phyloP scores from a whole-genome alignment of 345 rosid genomes.

The Rhodamnia argentea region DNA sequence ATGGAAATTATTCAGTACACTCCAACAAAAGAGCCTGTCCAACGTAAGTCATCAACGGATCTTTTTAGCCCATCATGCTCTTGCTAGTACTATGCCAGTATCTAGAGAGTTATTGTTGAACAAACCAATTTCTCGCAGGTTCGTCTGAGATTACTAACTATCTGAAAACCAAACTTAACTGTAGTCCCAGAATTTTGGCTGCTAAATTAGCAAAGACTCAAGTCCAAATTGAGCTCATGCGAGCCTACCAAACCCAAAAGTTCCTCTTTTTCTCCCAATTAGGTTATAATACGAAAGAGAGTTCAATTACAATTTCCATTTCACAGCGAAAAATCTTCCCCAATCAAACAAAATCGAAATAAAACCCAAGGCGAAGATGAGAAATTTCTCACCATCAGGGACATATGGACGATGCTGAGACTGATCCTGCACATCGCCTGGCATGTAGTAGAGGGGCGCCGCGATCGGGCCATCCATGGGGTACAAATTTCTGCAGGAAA shows the following conservation, averaged over 20 bases:
- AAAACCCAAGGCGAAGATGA: background rate
- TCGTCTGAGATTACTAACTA: background rate
- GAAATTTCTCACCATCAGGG: constrained; percentile 36
- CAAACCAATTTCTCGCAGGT: background rate
- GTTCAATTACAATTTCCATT: background rate
- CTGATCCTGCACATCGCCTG: constrained; percentile 37
- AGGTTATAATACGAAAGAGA: background rate
- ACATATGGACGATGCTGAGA: constrained; percentile 77
- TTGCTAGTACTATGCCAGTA: background rate
- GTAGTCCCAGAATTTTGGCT: background rate
- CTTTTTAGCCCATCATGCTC: background rate
- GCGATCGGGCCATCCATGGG: constrained; percentile 46
- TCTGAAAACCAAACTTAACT: background rate
- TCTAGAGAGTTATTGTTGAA: background rate
- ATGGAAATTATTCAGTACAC: background rate
- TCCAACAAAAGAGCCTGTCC: background rate
- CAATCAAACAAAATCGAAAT: background rate
- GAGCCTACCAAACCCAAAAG: background rate
- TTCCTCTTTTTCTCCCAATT: background rate
- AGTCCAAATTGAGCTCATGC: background rate
- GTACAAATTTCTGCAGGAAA: constrained; percentile 20
- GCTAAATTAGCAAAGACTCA: background rate
- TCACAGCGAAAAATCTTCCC: background rate
- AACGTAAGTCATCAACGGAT: background rate
- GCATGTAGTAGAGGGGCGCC: constrained; percentile 23